Conservation (phyloP, 2,329 filamentous ascomycete species). For the Aspergillus fumigatus region DNA sequence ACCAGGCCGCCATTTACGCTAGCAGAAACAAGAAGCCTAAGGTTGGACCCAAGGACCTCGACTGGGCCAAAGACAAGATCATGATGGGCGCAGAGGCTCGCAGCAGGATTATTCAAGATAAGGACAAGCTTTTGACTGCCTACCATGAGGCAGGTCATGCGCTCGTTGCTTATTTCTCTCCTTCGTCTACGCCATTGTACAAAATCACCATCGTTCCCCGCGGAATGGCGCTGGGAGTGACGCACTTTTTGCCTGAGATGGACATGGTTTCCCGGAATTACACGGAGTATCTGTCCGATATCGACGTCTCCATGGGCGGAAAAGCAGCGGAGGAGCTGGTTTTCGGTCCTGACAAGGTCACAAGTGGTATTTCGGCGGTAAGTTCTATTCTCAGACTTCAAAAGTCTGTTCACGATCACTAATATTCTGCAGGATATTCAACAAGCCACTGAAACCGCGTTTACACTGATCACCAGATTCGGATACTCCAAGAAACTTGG, state of each 20-base stretch:
- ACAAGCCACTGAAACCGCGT: conserved; percentile 74
- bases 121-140: conserved; percentile 93
- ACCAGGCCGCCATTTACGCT: conserved; percentile 92
- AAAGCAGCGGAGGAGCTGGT: conserved; percentile 87
- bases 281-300: conserved; percentile 72
- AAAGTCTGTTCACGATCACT: conserved; percentile 7
- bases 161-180: conserved; percentile 78
- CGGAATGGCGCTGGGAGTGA: conserved; percentile 80
- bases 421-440: conserved; percentile 64
- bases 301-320: conserved; percentile 78
- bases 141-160: conserved; percentile 97
- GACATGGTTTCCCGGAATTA: conserved; percentile 89
- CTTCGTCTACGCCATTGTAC: conserved; percentile 74
- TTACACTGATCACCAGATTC: conserved; percentile 79
- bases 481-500: conserved; percentile 88
- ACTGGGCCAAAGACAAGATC: conserved; percentile 98
- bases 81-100: conserved; percentile 93
- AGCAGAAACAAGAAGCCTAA: conserved; percentile 75
- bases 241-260: conserved; percentile 81
- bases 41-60: conserved; percentile 75
- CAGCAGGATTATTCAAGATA: conserved; percentile 82
- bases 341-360: conserved; percentile 86
- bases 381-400: conserved; percentile 28
- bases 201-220: conserved; percentile 96
- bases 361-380: conserved; percentile 77